Evolutionary conservation across 352 stramenopile genomes (phyloP), one percentile per base, ranked within the genome.

Genomic region (Pythium coloratum): DNA sequence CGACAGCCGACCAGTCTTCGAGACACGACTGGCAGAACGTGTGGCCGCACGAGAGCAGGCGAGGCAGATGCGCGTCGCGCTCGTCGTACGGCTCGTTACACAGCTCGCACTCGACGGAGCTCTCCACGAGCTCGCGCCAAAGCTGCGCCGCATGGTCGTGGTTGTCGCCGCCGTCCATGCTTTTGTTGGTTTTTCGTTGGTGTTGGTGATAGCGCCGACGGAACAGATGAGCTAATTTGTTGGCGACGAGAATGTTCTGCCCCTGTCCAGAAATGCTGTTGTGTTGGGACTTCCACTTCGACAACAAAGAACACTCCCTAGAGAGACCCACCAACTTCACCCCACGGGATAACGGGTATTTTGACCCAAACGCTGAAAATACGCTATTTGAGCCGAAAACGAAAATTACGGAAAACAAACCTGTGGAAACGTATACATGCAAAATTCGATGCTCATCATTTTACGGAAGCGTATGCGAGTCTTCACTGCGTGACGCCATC

Each of bases 61-160:
- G 81, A 30, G 86, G 86, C 42, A 90, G 76, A 63, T 92, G 86
- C 50, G 77, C 76, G 59, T 85, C 76, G 47, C 81, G 73, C 55
- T 93, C 83, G 51, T 85, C 83, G 67, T 95, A 95, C 8, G 83
- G 84, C 68, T 93, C 82, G 73, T 95, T 93, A 72, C 86, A 95
- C 28, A 95, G 74, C 72, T 95, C 86, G 67, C 86, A 95, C 73
- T 95, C 86, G 67, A 95, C 77, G 51, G 81, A 86, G 66, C 75
- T 89, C 59, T 93, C 83, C 56, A 88, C 83, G 38, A 95, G 66
- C 62, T 95, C 84, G 46, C 74, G 76, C 86, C 84, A 95, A 30
- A 91, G 59, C 59, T 78, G 72, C 50, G 69, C 69, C 26, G 76
- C 75, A 54, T 77, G 76, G 34, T 90, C 84, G 38, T 91, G 82